Percentiles rank a stretch among this genome's conserved stretches.
phyloP scores from a whole-genome alignment of 2,329 filamentous ascomycete genomes.

The Ceratocystiopsis sp. region DNA sequence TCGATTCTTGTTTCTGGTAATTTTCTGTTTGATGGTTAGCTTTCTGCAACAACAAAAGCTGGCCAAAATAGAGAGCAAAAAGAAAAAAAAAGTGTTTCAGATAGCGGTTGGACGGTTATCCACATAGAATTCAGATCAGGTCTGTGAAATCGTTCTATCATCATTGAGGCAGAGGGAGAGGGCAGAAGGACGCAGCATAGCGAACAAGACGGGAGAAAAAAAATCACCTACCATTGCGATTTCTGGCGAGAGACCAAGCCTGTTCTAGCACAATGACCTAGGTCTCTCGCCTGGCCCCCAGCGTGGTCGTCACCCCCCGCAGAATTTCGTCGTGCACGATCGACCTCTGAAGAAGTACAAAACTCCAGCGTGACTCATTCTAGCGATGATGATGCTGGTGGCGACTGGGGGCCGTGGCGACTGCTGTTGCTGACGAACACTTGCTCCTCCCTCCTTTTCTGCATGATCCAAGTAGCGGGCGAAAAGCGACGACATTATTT shows the following conservation, averaged over 20 bases:
- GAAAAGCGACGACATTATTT: no score
- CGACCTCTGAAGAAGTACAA: no score
- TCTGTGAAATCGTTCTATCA: conserved; percentile 61
- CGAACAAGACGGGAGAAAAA: conserved; percentile 6
- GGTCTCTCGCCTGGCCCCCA: conserved; percentile 8
- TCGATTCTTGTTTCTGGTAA: background rate
- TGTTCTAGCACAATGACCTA: conserved; percentile 2
- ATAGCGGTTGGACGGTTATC: conserved; percentile 72
- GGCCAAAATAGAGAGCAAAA: background rate
- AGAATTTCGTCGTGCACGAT: no score
- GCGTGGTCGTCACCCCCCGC: no score
- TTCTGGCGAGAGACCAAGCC: no score
- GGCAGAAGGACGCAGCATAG: conserved; percentile 6
- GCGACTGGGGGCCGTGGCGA: no score
- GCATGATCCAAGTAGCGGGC: no score
- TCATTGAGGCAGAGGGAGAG: conserved; percentile 34
- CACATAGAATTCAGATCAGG: conserved; percentile 66
- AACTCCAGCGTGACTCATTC: no score
- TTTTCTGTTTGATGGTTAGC: background rate
- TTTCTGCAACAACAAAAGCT: no score
- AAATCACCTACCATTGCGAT: conserved; percentile 19
- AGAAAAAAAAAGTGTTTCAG: conserved; percentile 28
- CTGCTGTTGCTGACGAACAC: no score
- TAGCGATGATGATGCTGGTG: no score
- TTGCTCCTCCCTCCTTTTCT: no score